These are phyloP conservation scores for Penicillium hesseltinei DNA, from an alignment of 2,329 filamentous ascomycete species.

Conservation along the genomic window DNA sequence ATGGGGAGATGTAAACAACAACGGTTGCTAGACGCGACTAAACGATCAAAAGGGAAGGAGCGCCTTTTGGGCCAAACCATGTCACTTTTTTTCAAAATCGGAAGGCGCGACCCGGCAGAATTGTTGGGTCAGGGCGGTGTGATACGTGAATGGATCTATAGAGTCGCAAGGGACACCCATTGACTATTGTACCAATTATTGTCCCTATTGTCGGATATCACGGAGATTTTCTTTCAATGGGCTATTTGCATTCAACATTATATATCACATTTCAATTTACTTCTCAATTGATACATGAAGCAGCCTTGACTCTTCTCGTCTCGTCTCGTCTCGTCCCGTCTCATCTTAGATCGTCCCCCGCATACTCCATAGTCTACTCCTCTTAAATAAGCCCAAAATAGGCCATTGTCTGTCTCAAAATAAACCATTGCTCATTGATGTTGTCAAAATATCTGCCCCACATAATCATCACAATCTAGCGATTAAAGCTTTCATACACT, in stretches of 20 bases:
- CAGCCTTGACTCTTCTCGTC: background rate
- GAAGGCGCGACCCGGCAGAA: conserved; percentile 8
- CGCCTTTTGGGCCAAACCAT: background rate
- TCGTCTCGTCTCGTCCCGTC: too few relatives aligned
- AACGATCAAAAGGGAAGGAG: background rate
- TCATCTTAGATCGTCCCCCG: background rate
- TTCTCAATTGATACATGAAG: background rate
- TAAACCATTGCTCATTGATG: background rate
- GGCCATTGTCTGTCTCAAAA: background rate
- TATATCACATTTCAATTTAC: background rate
- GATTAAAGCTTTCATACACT: background rate
- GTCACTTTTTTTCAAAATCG: conserved; percentile 7
- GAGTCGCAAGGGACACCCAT: background rate
- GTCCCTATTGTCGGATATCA: background rate
- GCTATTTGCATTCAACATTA: background rate
- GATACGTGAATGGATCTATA: too few relatives aligned
- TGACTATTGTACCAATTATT: background rate
- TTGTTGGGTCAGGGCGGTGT: background rate
- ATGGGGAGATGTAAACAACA: conserved; percentile 2
- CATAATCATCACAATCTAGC: background rate
- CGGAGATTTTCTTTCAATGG: background rate
- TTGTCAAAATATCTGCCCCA: background rate
- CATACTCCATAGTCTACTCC: background rate
- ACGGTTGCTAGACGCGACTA: background rate
- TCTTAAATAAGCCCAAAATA: background rate